These are phyloP conservation scores for Austropuccinia psidii DNA, from an alignment of 1,284 basidiomycete species.

Conservation along the genomic window DNA sequence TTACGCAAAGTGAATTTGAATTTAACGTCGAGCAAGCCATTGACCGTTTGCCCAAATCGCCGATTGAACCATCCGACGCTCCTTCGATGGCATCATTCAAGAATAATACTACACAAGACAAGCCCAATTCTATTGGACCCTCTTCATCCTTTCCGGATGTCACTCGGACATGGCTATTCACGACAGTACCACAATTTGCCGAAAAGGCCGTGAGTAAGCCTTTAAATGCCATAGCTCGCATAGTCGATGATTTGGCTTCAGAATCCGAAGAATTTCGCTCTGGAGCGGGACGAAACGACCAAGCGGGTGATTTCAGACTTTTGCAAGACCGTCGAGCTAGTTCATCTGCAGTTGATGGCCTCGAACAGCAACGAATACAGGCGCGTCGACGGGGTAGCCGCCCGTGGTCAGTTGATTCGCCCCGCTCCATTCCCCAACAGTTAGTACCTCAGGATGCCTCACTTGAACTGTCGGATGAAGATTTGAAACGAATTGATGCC, in stretches of 20 bases:
- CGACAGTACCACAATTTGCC: conserved; percentile 10
- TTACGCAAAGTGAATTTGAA: conserved; percentile 77
- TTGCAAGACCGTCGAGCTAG: background rate
- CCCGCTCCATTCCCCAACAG: background rate
- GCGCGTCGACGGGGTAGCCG: background rate
- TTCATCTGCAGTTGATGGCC: background rate
- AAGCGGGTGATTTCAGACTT: too few species aligned
- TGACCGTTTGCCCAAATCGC: background rate
- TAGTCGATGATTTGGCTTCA: conserved; percentile 25
- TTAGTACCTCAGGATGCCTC: background rate
- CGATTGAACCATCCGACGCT: background rate
- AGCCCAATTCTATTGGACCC: background rate
- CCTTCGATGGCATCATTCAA: background rate
- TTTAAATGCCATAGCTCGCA: conserved; percentile 32
- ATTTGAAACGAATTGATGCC: background rate
- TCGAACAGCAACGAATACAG: background rate
- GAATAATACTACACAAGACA: background rate
- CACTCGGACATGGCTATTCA: conserved; percentile 24
- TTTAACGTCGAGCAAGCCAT: conserved; percentile 28
- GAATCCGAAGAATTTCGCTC: too few species aligned
- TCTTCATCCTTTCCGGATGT: conserved; percentile 14
- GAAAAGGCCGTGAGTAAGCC: conserved; percentile 31
- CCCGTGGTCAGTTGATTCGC: background rate
- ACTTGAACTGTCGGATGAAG: background rate
- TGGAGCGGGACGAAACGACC: conserved; percentile 1